Conservation (phyloP, 345 rosid genomes). For the Dovyalis caffra region DNA sequence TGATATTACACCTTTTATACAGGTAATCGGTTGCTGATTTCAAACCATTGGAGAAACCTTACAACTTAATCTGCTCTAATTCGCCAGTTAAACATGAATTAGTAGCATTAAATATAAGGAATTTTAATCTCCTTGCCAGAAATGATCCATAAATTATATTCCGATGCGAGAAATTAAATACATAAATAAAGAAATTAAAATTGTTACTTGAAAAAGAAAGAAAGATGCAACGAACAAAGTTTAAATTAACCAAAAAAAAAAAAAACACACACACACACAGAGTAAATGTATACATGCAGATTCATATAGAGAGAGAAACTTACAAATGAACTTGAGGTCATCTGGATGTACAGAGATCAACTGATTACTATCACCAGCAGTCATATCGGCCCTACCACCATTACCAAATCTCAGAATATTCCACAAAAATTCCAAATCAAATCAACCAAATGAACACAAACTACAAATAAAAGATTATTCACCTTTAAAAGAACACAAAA, state of each 20-base stretch:
- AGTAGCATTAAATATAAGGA: not conserved
- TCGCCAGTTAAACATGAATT: not conserved
- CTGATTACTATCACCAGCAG: constrained; percentile 57
- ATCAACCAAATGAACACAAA: constrained; percentile 3
- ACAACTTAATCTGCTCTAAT: not conserved
- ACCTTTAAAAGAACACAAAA: constrained; percentile 1
- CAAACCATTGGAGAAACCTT: too few species aligned
- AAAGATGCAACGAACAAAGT: not conserved
- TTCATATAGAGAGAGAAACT: constrained; percentile 15
- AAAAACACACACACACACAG: not conserved
- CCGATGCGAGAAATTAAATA: not conserved
- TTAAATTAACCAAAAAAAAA: not conserved
- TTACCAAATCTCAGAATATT: constrained; percentile 19
- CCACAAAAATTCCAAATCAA: constrained; percentile 10
- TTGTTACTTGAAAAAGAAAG: not conserved
- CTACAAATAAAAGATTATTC: constrained; percentile 11
- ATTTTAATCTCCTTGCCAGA: not conserved
- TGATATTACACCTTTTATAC: too few species aligned
- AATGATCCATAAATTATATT: not conserved
- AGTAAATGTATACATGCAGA: not conserved
- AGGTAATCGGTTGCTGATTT: too few species aligned
- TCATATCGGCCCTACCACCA: constrained; percentile 36
- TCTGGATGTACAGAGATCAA: constrained; percentile 91
- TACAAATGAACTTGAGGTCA: constrained; percentile 85
- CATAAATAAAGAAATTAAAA: not conserved